Evolutionary conservation across 805 yeast genomes (phyloP).

Genomic region (Candida peoriensis): DNA sequence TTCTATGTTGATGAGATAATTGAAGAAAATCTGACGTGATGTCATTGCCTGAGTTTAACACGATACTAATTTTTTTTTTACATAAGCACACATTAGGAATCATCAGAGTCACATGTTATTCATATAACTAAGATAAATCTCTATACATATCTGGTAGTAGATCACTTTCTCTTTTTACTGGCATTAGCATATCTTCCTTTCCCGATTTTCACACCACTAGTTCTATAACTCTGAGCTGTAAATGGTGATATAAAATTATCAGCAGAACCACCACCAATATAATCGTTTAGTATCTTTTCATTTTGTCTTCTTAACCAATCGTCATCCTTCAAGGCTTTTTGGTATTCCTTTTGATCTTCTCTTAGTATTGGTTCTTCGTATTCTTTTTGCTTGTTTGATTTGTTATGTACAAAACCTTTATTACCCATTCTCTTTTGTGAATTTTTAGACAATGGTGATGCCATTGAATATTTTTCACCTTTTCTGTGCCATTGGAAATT

Average conservation of each 20-base stretch:
- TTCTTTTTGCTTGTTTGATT: slow-evolving; percentile 48
- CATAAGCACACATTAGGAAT: no score
- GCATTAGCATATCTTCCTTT: slow-evolving; percentile 78
- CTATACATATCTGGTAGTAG: no score
- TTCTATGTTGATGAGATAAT: no score
- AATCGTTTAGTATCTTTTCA: slow-evolving; percentile 79
- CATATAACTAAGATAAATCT: no score
- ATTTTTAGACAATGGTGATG: slow-evolving; percentile 83
- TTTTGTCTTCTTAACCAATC: slow-evolving; percentile 82
- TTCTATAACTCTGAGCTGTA: slow-evolving; percentile 54
- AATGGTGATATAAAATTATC: slow-evolving; percentile 89
- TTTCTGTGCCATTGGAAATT: slow-evolving; percentile 92
- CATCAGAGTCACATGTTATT: no score
- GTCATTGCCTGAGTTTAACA: no score
- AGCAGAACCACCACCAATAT: slow-evolving; percentile 94
- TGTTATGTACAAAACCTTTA: slow-evolving; percentile 73
- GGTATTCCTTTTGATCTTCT: slow-evolving; percentile 94
- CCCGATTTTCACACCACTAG: slow-evolving; percentile 76
- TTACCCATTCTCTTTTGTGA: slow-evolving; percentile 70
- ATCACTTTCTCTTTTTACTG: slow-evolving; percentile 33
- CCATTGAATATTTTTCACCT: slow-evolving; percentile 76
- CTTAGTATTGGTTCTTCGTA: slow-evolving; percentile 53
- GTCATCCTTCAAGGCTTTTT: slow-evolving; percentile 80
- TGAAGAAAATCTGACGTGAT: no score
- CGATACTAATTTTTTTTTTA: no score